Conservation (phyloP, 176 grass and related monocot genomes). For the Leersia perrieri region DNA sequence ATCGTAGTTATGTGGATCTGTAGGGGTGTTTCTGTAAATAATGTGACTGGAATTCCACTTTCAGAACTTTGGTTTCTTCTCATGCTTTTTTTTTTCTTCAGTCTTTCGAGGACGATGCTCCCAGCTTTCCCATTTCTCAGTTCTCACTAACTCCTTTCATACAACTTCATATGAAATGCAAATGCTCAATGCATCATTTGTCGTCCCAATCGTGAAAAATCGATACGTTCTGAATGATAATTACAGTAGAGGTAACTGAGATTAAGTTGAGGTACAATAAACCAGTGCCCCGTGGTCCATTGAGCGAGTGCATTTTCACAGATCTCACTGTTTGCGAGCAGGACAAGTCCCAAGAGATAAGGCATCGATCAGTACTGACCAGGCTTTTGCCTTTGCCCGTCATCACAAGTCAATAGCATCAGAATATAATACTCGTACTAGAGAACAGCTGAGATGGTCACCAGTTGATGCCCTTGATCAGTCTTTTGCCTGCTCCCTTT, state of each 20-base stretch:
- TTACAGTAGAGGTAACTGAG: background rate
- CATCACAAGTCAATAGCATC: background rate
- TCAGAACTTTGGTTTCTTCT: background rate
- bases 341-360: background rate
- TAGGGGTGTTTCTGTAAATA: slow-evolving; percentile 34
- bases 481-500: background rate
- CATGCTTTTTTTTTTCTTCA: background rate
- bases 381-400: background rate
- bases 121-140: too few species aligned
- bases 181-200: too few species aligned
- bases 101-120: background rate
- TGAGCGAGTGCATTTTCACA: background rate
- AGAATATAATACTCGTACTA: too few species aligned
- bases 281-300: slow-evolving; percentile 21
- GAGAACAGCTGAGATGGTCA: background rate
- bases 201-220: background rate
- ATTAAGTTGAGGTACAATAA: background rate
- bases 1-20: background rate
- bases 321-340: background rate
- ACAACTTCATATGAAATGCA: background rate
- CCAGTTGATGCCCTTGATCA: background rate
- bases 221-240: too few species aligned
- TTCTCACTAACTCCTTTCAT: too few species aligned
- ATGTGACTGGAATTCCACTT: background rate
- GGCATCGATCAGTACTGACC: background rate